Evolutionary conservation across 2,329 filamentous ascomycete species (phyloP).

Genomic region (Sarocladiaceae sp.): DNA sequence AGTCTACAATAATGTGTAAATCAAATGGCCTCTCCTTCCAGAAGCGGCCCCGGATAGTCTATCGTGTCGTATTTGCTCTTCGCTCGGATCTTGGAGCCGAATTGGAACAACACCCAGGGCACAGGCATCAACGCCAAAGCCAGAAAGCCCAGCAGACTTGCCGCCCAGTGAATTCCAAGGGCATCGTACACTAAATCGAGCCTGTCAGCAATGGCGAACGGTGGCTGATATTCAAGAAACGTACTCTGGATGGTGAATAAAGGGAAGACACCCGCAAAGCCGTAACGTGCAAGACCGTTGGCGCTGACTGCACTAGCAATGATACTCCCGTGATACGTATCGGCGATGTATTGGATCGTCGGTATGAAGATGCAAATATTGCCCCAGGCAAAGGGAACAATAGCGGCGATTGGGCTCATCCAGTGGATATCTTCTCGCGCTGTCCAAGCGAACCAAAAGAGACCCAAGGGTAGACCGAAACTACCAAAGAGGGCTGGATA

Average conservation of each 20-base stretch:
- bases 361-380: constrained; percentile 56
- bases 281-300: constrained; percentile 54
- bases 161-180: constrained; percentile 43
- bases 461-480: constrained; percentile 43
- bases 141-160: constrained; percentile 43
- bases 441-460: constrained; percentile 61
- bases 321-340: constrained; percentile 50
- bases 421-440: constrained; percentile 41
- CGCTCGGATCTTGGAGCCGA: constrained; percentile 36
- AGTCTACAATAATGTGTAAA: background rate
- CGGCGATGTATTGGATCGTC: constrained; percentile 47
- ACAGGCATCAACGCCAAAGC: constrained; percentile 43
- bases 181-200: constrained; percentile 33
- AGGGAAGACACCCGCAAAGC: constrained; percentile 52
- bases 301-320: constrained; percentile 57
- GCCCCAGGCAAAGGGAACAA: constrained; percentile 55
- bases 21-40: too few species aligned
- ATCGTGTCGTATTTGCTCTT: constrained; percentile 36
- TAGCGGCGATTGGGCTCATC: constrained; percentile 45
- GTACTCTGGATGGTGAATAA: constrained; percentile 56
- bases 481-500: constrained; percentile 56
- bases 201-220: background rate
- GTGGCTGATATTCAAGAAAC: constrained; percentile 18
- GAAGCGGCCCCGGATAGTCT: constrained; percentile 13
- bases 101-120: constrained; percentile 49